Evolutionary conservation across 2,329 filamentous ascomycete species (phyloP).

Genomic region (Sporothrix pseudoabietina): DNA sequence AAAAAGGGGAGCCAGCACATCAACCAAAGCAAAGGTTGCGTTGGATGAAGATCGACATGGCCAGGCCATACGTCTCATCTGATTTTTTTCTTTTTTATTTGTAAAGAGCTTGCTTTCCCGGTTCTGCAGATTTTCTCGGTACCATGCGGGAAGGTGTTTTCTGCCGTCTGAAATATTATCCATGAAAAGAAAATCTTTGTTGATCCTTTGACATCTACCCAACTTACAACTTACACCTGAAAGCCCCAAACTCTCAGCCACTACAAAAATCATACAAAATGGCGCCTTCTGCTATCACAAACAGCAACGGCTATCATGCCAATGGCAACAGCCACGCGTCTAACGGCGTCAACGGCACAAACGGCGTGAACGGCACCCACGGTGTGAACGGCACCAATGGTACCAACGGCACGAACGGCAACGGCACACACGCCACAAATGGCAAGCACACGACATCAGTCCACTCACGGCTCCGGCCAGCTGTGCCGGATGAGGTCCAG

Average conservation of each 20-base stretch:
- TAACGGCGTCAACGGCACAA: not conserved
- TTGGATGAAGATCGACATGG: slow-evolving; percentile 4
- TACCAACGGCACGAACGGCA: slow-evolving; percentile 20
- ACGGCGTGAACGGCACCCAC: slow-evolving; percentile 18
- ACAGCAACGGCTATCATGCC: not conserved
- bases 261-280: not conserved
- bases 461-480: slow-evolving; percentile 25
- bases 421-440: slow-evolving; percentile 4
- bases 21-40: not conserved
- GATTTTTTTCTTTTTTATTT: not conserved
- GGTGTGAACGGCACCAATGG: not conserved
- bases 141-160: slow-evolving; percentile 4
- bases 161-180: not conserved
- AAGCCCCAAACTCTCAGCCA: not conserved
- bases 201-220: not conserved
- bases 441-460: slow-evolving; percentile 4
- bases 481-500: slow-evolving; percentile 62
- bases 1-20: not conserved
- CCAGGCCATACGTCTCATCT: not conserved
- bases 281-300: not conserved
- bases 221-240: not conserved
- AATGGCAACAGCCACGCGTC: slow-evolving; percentile 8
- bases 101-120: not conserved
- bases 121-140: slow-evolving; percentile 11
- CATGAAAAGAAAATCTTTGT: not conserved